Evolutionary conservation across 2,329 filamentous ascomycete species (phyloP), one percentile per base, ranked within the genome.

Genomic region (Colletotrichum cordylinicola): DNA sequence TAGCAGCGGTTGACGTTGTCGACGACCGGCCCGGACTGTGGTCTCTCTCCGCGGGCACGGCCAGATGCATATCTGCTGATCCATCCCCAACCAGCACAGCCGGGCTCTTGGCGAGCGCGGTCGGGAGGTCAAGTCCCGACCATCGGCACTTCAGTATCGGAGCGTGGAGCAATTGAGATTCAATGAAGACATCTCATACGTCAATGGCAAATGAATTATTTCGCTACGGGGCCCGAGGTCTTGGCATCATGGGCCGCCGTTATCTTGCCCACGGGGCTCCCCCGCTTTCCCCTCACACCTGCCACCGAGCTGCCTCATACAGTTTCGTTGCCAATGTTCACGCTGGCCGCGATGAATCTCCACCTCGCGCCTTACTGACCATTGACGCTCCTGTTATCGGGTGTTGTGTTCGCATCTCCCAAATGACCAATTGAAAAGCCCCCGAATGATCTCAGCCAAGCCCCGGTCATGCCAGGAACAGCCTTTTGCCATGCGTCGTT

Each of bases 261-360:
- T 76, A 76, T 76, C 74, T 74, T 65, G 33, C 58, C 65, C 58
- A 65, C 18, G 65, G 58, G 29, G 43, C 35, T 61, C 37, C 74
- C 70, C 76, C 74, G 67, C 74, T 78, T 77, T 74, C 74, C 76
- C 70, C 76, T 77, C 76, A 74, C 29, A 55, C 24, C n/a, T 5
- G 31, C 43, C 66, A 70, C 33, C 67, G 62, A 77, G 64, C 74
- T 78, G 74, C 76, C 76, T 76, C 33, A 66, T 78, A 27, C 29
- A 77, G 76, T 72, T 72, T 78, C 76, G 76, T 78, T 77, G 76
- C 76, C 76, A 78, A 78, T 78, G 76, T 56, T 75, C 8, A 60
- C n/a, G 35, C 24, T 21, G 12, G 35, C 15, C 29, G 18, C 6
- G 48, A 74, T 69, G 56, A 18, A 29, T 33, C 65, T 43, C 43